Conservation (phyloP, 495 filamentous ascomycete species). For the Endocarpon pusillum region DNA sequence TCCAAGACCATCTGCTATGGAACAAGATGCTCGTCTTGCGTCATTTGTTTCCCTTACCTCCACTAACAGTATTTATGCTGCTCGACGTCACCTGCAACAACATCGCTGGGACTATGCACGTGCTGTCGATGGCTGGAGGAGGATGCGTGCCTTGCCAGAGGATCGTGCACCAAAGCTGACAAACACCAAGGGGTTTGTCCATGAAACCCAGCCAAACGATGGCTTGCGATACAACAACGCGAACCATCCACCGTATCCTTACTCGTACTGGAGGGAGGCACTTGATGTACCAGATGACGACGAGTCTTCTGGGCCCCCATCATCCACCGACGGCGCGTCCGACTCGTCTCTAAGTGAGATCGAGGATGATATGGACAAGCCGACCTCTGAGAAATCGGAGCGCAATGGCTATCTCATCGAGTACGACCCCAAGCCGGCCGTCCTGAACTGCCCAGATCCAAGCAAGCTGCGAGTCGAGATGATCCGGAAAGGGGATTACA, state of each 20-base stretch:
- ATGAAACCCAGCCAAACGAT: not conserved
- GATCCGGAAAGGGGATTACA: not conserved
- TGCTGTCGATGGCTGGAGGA: not conserved
- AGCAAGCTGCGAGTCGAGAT: not conserved
- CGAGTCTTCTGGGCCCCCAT: too few relatives aligned
- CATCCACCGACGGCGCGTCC: not conserved
- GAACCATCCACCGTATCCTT: not conserved
- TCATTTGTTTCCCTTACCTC: not conserved
- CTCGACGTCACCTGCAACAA: not conserved
- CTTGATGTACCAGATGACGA: too few relatives aligned
- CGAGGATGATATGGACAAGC: too few relatives aligned
- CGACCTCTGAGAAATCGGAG: too few relatives aligned
- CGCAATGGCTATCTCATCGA: not conserved
- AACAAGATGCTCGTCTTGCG: not conserved
- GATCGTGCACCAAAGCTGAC: too few relatives aligned
- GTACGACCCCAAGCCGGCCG: not conserved
- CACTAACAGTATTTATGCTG: not conserved
- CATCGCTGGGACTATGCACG: not conserved
- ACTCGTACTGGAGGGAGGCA: too few relatives aligned
- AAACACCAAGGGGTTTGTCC: too few relatives aligned
- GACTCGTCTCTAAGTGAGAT: not conserved
- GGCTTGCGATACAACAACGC: not conserved
- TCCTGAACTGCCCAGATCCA: not conserved
- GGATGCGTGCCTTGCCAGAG: not conserved
- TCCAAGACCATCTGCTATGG: not conserved